phyloP scores from a whole-genome alignment of 257 asterid species.

The Nicotiana undulata region DNA sequence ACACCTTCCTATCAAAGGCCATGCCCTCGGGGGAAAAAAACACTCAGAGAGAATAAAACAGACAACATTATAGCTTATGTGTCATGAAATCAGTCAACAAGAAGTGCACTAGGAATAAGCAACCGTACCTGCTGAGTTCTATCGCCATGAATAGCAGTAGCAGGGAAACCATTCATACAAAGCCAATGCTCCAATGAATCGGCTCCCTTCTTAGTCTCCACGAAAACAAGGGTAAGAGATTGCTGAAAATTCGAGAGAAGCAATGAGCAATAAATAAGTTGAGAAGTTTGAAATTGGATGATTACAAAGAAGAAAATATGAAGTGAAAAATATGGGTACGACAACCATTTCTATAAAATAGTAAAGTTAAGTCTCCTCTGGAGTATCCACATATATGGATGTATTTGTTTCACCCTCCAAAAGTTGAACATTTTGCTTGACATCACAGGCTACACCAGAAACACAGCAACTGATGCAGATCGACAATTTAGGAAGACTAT shows the following conservation, averaged over 20 bases:
- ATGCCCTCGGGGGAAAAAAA: neutral
- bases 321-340: neutral
- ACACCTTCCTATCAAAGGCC: no score
- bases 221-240: slow-evolving; percentile 80
- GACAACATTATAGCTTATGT: neutral
- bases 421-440: neutral
- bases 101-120: neutral
- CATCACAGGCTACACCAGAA: neutral
- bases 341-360: neutral
- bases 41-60: neutral
- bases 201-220: slow-evolving; percentile 96
- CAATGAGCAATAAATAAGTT: slow-evolving; percentile 2
- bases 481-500: neutral
- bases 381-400: neutral
- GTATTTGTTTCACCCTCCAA: neutral
- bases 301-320: neutral
- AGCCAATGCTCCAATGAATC: slow-evolving; percentile 96
- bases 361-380: neutral
- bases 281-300: neutral
- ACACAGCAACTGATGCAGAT: neutral
- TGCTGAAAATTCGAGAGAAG: slow-evolving; percentile 49
- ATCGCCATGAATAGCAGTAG: slow-evolving; percentile 91
- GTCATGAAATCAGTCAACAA: neutral
- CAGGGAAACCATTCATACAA: slow-evolving; percentile 73
- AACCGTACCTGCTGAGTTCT: slow-evolving; percentile 79